Conservation (phyloP, 768 basidiomycete genomes). For the Leccinum disarticulatum region DNA sequence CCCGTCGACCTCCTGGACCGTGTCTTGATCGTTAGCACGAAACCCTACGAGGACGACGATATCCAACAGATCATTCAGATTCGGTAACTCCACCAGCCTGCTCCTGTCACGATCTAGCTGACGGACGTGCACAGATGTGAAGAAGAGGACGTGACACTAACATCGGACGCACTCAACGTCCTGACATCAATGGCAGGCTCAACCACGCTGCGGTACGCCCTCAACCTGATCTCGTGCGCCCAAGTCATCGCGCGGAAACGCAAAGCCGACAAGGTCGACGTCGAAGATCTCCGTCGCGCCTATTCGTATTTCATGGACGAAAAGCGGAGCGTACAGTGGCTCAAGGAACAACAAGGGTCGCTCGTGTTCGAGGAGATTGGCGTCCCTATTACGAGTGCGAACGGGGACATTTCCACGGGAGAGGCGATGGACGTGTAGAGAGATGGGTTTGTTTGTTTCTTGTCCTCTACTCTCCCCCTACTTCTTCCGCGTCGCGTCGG, state of each 20-base stretch:
- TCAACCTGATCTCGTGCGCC: conserved; percentile 93
- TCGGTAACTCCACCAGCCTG: conserved; percentile 44
- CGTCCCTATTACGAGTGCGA: conserved; percentile 23
- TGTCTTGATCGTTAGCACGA: conserved; percentile 93
- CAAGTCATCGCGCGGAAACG: conserved; percentile 83
- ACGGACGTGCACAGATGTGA: conserved; percentile 56
- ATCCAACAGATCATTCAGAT: conserved; percentile 92
- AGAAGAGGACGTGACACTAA: conserved; percentile 92
- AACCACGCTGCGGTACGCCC: conserved; percentile 90
- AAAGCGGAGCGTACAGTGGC: conserved; percentile 87
- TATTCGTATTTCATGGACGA: conserved; percentile 94
- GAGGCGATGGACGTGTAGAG: conserved; percentile 39
- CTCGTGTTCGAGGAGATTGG: conserved; percentile 74
- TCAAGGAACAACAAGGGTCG: conserved; percentile 78
- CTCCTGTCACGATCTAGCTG: background rate
- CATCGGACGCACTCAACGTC: conserved; percentile 69
- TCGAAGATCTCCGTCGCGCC: conserved; percentile 79
- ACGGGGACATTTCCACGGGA: conserved; percentile 32
- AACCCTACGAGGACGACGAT: conserved; percentile 79
- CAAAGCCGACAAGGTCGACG: conserved; percentile 76
- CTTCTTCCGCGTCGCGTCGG: background rate
- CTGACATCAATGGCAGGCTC: conserved; percentile 85
- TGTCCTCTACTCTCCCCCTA: background rate
- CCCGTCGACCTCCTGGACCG: conserved; percentile 94
- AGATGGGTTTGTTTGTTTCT: background rate